Evolutionary conservation across 2,329 filamentous ascomycete species (phyloP).

Genomic region (Drechslera avenae): DNA sequence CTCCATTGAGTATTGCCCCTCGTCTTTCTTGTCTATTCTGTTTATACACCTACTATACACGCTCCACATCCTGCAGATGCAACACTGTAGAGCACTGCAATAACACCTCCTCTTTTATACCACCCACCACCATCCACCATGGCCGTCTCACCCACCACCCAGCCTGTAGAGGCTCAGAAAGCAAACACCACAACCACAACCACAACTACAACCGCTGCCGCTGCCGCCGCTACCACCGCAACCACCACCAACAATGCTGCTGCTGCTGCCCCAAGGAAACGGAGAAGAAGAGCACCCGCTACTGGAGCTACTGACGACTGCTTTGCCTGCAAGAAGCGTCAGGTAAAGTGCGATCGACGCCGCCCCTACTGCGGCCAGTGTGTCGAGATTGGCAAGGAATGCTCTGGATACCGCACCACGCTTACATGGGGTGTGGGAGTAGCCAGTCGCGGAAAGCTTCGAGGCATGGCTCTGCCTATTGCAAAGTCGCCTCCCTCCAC

Average conservation of each 20-base stretch:
- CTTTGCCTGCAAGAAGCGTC: constrained; percentile 87
- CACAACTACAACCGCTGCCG: constrained; percentile 5
- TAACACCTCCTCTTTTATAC: constrained; percentile 25
- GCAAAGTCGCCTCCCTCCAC: constrained; percentile 50
- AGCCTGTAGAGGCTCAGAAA: constrained; percentile 43
- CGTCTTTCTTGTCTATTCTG: constrained; percentile 42
- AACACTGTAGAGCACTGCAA: constrained; percentile 33
- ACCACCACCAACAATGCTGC: constrained; percentile 29
- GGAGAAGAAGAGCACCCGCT: constrained; percentile 84
- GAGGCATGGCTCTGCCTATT: constrained; percentile 78
- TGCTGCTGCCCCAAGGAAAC: constrained; percentile 58
- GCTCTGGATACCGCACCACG: constrained; percentile 94
- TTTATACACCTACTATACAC: constrained; percentile 40
- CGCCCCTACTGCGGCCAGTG: constrained; percentile 95
- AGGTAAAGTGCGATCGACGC: constrained; percentile 84
- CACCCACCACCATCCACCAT: constrained; percentile 23
- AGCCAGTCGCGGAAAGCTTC: constrained; percentile 90
- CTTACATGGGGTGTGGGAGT: constrained; percentile 97
- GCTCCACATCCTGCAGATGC: constrained; percentile 41
- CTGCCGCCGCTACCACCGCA: constrained; percentile 30
- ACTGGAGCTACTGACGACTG: constrained; percentile 93
- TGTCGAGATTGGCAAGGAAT: constrained; percentile 87
- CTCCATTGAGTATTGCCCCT: constrained; percentile 47
- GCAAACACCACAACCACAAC: constrained; percentile 39
- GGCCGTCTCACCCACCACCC: constrained; percentile 42